Percentiles rank a stretch among this genome's conserved stretches.
These are phyloP conservation scores for Rhynchosporium agropyri DNA, from an alignment of 2,329 filamentous ascomycete genomes.

Conservation along the genomic window DNA sequence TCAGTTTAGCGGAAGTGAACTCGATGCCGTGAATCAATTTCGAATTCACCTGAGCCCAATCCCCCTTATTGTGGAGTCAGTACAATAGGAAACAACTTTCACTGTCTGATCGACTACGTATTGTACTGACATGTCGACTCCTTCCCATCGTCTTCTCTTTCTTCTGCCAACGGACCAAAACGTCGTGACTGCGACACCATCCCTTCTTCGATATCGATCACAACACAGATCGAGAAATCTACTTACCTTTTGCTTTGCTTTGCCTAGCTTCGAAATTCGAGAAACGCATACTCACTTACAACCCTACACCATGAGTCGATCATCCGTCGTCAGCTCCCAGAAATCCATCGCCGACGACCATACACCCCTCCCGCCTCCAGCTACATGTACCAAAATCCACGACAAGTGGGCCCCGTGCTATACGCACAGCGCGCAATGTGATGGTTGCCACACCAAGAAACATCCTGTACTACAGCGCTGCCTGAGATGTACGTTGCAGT, in stretches of 20 bases:
- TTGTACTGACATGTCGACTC: neutral
- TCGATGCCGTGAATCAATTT: neutral
- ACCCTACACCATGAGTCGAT: neutral
- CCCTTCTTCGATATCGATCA: neutral
- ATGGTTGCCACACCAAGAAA: constrained; percentile 9
- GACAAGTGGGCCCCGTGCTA: neutral
- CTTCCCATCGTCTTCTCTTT: too few species aligned
- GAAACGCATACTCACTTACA: neutral
- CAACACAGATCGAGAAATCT: neutral
- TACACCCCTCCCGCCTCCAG: neutral
- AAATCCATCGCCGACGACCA: neutral
- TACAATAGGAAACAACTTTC: too few species aligned
- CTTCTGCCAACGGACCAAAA: neutral
- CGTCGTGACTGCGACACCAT: neutral
- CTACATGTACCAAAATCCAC: neutral
- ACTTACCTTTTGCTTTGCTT: neutral
- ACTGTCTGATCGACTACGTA: neutral
- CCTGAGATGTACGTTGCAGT: neutral
- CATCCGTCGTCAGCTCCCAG: neutral
- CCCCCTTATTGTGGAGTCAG: neutral
- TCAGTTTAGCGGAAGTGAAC: too few species aligned
- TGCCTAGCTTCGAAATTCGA: neutral
- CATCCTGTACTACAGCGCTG: neutral
- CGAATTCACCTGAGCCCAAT: neutral
- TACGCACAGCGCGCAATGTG: constrained; percentile 4